These are phyloP conservation scores for Kwoniella botswanensis DNA, from an alignment of 768 basidiomycete species.

Conservation along the genomic window DNA sequence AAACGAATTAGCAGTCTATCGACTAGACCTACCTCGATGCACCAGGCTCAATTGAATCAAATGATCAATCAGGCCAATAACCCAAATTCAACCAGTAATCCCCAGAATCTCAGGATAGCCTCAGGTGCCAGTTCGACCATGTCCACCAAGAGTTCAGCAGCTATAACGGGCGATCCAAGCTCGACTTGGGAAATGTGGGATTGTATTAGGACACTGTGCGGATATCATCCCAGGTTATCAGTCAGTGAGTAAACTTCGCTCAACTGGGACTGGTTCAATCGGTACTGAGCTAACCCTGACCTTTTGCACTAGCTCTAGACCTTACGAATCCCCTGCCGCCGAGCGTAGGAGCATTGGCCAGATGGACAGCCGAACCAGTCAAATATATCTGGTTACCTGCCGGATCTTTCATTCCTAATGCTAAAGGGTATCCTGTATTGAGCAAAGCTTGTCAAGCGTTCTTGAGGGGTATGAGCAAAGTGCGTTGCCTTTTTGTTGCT, in stretches of 20 bases:
- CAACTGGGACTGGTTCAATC: background rate
- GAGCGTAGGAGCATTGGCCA: constrained; percentile 72
- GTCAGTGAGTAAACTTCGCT: constrained; percentile 54
- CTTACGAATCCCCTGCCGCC: constrained; percentile 85
- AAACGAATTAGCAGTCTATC: constrained; percentile 51
- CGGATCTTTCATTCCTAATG: constrained; percentile 89
- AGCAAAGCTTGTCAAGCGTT: constrained; percentile 91
- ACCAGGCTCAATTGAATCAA: constrained; percentile 42
- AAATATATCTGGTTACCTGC: constrained; percentile 85
- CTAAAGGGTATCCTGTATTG: constrained; percentile 94
- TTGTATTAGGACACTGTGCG: constrained; percentile 84
- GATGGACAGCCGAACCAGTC: constrained; percentile 95
- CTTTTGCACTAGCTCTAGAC: constrained; percentile 74
- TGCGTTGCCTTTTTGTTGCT: constrained; percentile 15
- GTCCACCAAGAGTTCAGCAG: constrained; percentile 27
- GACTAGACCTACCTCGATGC: constrained; percentile 39
- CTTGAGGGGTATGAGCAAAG: constrained; percentile 71
- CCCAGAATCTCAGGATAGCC: constrained; percentile 18
- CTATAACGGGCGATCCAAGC: constrained; percentile 51
- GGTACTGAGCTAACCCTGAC: constrained; percentile 2
- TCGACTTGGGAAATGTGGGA: constrained; percentile 99
- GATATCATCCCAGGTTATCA: constrained; percentile 64
- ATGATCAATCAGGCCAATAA: constrained; percentile 66
- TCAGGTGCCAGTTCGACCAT: constrained; percentile 37
- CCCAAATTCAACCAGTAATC: constrained; percentile 15